Evolutionary conservation across 495 filamentous ascomycete genomes (phyloP).

Genomic region (Penicillium ochrochloron): DNA sequence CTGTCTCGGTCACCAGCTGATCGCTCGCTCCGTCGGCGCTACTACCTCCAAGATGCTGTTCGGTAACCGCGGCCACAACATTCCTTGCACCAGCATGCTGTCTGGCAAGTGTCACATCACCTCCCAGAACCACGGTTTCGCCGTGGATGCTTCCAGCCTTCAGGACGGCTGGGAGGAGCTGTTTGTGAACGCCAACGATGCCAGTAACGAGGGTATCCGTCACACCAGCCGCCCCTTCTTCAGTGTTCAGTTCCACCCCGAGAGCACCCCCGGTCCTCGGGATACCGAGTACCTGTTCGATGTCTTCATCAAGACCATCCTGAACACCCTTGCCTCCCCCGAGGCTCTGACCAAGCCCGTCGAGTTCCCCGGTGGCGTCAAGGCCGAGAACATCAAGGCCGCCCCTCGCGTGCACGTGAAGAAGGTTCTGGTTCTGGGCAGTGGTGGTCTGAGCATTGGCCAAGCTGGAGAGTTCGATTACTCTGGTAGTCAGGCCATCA

Average conservation of each 20-base stretch:
- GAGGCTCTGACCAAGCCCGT: slow-evolving; percentile 71
- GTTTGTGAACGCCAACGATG: slow-evolving; percentile 97
- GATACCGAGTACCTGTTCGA: slow-evolving; percentile 97
- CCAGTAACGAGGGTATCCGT: slow-evolving; percentile 95
- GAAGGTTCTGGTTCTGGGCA: slow-evolving; percentile 97
- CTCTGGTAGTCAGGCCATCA: slow-evolving; percentile 89
- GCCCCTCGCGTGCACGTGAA: slow-evolving; percentile 82
- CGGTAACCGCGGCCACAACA: slow-evolving; percentile 97
- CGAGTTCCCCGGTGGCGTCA: slow-evolving; percentile 80
- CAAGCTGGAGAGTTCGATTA: slow-evolving; percentile 99
- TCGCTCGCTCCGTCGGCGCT: slow-evolving; percentile 88
- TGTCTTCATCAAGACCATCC: slow-evolving; percentile 88
- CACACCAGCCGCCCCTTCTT: slow-evolving; percentile 87
- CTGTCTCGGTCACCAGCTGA: slow-evolving; percentile 92
- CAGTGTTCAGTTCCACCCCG: slow-evolving; percentile 98
- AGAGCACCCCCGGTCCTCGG: slow-evolving; percentile 93
- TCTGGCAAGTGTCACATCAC: slow-evolving; percentile 98
- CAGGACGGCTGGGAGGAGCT: slow-evolving; percentile 85
- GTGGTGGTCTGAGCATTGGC: slow-evolving; percentile 95
- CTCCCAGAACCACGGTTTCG: slow-evolving; percentile 96
- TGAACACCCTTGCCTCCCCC: slow-evolving; percentile 62
- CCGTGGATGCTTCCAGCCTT: slow-evolving; percentile 79
- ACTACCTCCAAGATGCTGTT: slow-evolving; percentile 96
- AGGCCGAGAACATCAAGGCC: slow-evolving; percentile 73
- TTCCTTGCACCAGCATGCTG: slow-evolving; percentile 92